Conservation (phyloP, 805 yeast species). For the Candida peoriensis region DNA sequence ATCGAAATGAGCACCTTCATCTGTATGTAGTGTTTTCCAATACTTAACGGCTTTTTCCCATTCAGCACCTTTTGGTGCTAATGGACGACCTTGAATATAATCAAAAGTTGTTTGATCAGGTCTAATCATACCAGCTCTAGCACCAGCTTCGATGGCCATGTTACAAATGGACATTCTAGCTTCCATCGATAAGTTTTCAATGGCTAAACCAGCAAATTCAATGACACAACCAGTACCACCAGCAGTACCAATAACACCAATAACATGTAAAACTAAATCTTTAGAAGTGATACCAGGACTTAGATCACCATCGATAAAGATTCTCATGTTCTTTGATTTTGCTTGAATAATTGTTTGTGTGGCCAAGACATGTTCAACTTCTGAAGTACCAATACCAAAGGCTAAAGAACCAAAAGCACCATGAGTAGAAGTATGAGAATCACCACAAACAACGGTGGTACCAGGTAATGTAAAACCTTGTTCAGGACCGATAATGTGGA, state of each 20-base stretch:
- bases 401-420: slow-evolving; percentile 98
- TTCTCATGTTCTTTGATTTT: slow-evolving; percentile 94
- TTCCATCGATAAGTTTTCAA: slow-evolving; percentile 86
- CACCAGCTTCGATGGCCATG: slow-evolving; percentile 99
- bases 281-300: slow-evolving; percentile 90
- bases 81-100: slow-evolving; percentile 88
- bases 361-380: slow-evolving; percentile 97
- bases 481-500: slow-evolving; percentile 98
- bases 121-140: slow-evolving; percentile 98
- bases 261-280: slow-evolving; percentile 90
- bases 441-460: slow-evolving; percentile 98
- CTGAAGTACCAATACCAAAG: slow-evolving; percentile 98
- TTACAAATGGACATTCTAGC: slow-evolving; percentile 99
- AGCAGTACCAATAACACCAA: slow-evolving; percentile 97
- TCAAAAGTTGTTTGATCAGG: slow-evolving; percentile 89
- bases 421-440: slow-evolving; percentile 97
- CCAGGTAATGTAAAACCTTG: slow-evolving; percentile 99
- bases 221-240: slow-evolving; percentile 98
- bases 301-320: slow-evolving; percentile 78
- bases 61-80: slow-evolving; percentile 89
- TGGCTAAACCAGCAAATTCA: slow-evolving; percentile 95
- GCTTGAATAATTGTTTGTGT: slow-evolving; percentile 95
- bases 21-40: slow-evolving; percentile 87
- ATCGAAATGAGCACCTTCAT: slow-evolving; percentile 88
- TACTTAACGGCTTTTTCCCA: slow-evolving; percentile 92